Conservation (phyloP, 2,329 filamentous ascomycete species). For the Paecilomyces formosus region DNA sequence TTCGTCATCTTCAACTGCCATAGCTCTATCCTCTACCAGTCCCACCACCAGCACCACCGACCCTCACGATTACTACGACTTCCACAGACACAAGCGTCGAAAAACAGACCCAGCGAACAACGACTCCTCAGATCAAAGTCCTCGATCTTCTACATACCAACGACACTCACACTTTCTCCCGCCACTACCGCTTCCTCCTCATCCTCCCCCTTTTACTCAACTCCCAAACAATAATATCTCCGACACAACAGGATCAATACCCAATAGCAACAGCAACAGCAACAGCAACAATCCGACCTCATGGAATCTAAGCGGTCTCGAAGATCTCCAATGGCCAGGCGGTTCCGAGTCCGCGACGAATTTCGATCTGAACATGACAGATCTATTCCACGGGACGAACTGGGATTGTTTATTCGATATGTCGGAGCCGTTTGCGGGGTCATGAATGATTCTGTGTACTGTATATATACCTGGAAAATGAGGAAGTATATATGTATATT, state of each 20-base stretch:
- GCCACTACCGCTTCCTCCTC: background rate
- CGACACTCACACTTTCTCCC: background rate
- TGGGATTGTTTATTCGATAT: constrained; percentile 25
- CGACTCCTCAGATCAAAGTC: background rate
- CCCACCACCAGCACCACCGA: background rate
- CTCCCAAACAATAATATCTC: no score
- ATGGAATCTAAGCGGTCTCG: constrained; percentile 8
- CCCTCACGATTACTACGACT: background rate
- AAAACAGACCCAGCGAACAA: background rate
- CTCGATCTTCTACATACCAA: background rate
- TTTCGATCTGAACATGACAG: constrained; percentile 24
- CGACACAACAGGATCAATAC: no score
- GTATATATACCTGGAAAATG: no score
- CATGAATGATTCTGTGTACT: no score
- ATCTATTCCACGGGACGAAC: constrained; percentile 23
- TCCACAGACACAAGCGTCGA: background rate
- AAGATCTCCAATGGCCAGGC: constrained; percentile 2
- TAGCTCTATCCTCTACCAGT: background rate
- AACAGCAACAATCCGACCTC: background rate
- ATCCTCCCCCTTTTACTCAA: no score
- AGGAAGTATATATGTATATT: no score
- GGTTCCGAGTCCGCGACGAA: constrained; percentile 10
- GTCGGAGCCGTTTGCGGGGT: constrained; percentile 19
- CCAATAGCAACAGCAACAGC: background rate
- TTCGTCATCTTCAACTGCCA: background rate